A percentile compares a stretch with the other conserved stretches of the same genome.
phyloP scores from a whole-genome alignment of 2,329 filamentous ascomycete genomes.

The Cephalotrichum gorgonifer region DNA sequence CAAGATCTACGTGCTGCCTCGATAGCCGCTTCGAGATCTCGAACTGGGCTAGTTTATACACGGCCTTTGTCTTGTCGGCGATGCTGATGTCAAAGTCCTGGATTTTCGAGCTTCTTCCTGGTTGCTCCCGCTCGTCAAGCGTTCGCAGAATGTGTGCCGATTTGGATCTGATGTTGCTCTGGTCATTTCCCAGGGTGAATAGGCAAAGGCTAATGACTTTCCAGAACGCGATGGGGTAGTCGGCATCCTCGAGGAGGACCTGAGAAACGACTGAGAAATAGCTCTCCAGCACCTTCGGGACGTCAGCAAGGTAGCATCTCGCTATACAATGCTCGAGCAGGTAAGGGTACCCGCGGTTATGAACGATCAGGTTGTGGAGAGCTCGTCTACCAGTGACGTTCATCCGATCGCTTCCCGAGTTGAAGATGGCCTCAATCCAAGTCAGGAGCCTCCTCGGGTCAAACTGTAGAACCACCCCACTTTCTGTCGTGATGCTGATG shows the following conservation, averaged over 20 bases:
- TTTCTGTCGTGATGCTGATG: slow-evolving; percentile 79
- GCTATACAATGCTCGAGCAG: slow-evolving; percentile 84
- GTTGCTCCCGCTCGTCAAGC: slow-evolving; percentile 72
- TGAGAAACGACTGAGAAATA: slow-evolving; percentile 91
- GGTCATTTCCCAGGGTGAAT: slow-evolving; percentile 86
- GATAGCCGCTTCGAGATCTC: slow-evolving; percentile 88
- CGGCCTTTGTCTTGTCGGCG: slow-evolving; percentile 94
- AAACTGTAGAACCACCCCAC: slow-evolving; percentile 78
- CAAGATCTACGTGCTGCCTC: slow-evolving; percentile 77
- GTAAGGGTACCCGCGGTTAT: slow-evolving; percentile 80
- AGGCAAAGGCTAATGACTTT: slow-evolving; percentile 79
- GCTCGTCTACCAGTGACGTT: slow-evolving; percentile 84
- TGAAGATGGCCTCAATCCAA: slow-evolving; percentile 95
- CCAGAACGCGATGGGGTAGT: slow-evolving; percentile 82
- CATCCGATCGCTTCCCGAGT: slow-evolving; percentile 80
- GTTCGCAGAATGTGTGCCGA: slow-evolving; percentile 71
- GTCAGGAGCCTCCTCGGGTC: slow-evolving; percentile 85
- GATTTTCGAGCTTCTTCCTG: slow-evolving; percentile 67
- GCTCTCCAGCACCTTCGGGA: slow-evolving; percentile 77
- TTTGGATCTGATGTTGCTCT: slow-evolving; percentile 79
- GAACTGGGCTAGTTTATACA: slow-evolving; percentile 95
- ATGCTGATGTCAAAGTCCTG: slow-evolving; percentile 98
- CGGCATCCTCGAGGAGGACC: slow-evolving; percentile 72
- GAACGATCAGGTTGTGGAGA: slow-evolving; percentile 76
- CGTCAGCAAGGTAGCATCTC: slow-evolving; percentile 77